These are phyloP conservation scores for Zangia roseola DNA, from an alignment of 768 basidiomycete species.

Conservation along the genomic window DNA sequence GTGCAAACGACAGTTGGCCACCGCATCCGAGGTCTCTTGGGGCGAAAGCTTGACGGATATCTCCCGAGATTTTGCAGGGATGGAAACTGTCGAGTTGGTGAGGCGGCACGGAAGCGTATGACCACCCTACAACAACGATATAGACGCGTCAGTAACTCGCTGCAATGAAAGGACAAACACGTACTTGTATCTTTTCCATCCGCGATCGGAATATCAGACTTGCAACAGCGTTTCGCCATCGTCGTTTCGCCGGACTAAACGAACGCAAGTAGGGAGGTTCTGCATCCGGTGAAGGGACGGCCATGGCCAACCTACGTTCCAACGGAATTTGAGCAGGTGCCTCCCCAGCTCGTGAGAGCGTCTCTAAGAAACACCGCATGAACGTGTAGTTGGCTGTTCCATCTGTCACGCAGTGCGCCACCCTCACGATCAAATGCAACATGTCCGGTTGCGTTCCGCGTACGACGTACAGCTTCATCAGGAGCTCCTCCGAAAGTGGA, in stretches of 20 bases:
- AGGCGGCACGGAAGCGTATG: slow-evolving; percentile 50
- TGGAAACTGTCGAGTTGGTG: slow-evolving; percentile 34
- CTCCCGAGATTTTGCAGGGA: slow-evolving; percentile 36
- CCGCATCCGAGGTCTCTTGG: slow-evolving; percentile 31
- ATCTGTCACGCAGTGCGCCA: slow-evolving; percentile 53
- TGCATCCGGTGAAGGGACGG: slow-evolving; percentile 38
- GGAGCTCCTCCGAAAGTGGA: slow-evolving; percentile 40
- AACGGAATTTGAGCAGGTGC: slow-evolving; percentile 25
- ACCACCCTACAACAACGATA: slow-evolving; percentile 43
- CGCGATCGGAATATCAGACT: slow-evolving; percentile 35
- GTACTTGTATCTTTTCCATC: slow-evolving; percentile 36
- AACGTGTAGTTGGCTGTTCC: slow-evolving; percentile 43
- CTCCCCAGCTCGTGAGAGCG: slow-evolving; percentile 24
- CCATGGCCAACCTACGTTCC: slow-evolving; percentile 41
- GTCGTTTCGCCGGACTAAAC: slow-evolving; percentile 34
- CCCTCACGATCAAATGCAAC: slow-evolving; percentile 42
- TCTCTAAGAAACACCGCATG: slow-evolving; percentile 45
- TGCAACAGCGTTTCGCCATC: slow-evolving; percentile 49
- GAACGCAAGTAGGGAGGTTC: slow-evolving; percentile 29
- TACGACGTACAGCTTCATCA: slow-evolving; percentile 43
- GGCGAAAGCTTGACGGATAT: slow-evolving; percentile 25
- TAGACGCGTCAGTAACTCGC: background rate
- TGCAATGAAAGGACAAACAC: background rate
- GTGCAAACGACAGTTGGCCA: slow-evolving; percentile 40
- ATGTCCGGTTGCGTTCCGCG: slow-evolving; percentile 29